Evolutionary conservation across 352 stramenopile genomes (phyloP).

Genomic region (Pythium insidiosum): DNA sequence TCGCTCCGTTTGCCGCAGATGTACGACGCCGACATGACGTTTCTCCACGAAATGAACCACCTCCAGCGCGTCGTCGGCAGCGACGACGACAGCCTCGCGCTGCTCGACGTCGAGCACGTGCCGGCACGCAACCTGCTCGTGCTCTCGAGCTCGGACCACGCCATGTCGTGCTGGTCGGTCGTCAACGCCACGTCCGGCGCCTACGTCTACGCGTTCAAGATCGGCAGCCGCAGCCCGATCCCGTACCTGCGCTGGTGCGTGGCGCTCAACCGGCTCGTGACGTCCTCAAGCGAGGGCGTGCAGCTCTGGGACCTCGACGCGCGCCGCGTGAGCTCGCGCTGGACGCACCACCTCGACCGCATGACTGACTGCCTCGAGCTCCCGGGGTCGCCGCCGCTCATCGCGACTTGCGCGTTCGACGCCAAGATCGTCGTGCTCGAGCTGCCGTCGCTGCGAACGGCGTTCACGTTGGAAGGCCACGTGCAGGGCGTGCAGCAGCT

Average conservation of each 20-base stretch:
- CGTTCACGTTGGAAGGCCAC: slow-evolving; percentile 58
- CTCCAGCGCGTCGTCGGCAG: neutral
- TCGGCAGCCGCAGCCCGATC: slow-evolving; percentile 40
- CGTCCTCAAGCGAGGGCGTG: slow-evolving; percentile 14
- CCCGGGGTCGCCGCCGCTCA: slow-evolving; percentile 24
- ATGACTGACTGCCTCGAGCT: slow-evolving; percentile 56
- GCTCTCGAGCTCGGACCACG: slow-evolving; percentile 40
- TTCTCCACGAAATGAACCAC: slow-evolving; percentile 52
- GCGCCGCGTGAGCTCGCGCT: slow-evolving; percentile 17
- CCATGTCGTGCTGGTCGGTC: slow-evolving; percentile 59
- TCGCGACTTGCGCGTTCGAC: slow-evolving; percentile 75
- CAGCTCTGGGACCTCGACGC: slow-evolving; percentile 68
- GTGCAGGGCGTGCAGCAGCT: slow-evolving; percentile 53
- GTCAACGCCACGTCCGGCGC: slow-evolving; percentile 47
- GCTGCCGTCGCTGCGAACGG: slow-evolving; percentile 28
- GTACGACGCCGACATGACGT: slow-evolving; percentile 50
- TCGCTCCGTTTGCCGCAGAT: slow-evolving; percentile 35
- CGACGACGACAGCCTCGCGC: slow-evolving; percentile 14
- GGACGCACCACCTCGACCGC: slow-evolving; percentile 31
- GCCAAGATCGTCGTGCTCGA: slow-evolving; percentile 70
- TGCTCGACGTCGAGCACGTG: slow-evolving; percentile 57
- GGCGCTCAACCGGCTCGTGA: slow-evolving; percentile 31
- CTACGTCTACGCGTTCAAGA: slow-evolving; percentile 57
- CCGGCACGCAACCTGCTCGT: slow-evolving; percentile 38
- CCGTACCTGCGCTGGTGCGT: slow-evolving; percentile 49